Base-by-base conservation (phyloP, 495 filamentous ascomycete genomes). In the Cercophora samala region DNA sequence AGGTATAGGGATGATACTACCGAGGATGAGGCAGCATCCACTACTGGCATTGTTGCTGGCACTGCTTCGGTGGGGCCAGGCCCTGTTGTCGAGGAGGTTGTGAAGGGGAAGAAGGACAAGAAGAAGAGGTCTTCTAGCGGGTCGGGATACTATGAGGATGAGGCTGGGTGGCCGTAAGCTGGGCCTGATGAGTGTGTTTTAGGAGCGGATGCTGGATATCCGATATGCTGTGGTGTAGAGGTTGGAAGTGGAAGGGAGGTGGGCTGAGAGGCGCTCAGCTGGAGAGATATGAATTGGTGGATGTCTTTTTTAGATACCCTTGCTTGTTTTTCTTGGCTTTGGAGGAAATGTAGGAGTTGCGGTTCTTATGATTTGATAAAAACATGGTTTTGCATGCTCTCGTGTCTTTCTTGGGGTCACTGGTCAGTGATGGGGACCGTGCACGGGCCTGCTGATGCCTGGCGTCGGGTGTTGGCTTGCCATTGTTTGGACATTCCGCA, bases 1-100 rank as follows among this genome's bases (percentile, higher is more conserved):
- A 26, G 66, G 21, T 75, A 75, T 22, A 22, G 61, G n/a, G 74
- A 75, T 46, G 70, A 74, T 2, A 65, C 67, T 15, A 68, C 69
- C 13, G 71, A 51, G n/a, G 53, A 56, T 22, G 53, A 56, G 6
- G 52, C 52, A 25, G 63, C 21, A 0, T 58, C 5, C 5, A 62
- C 67, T 0, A 62, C 67, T 17, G 58, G 37, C 5, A 46, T 60
- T 0, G 64, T 60, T 1, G 63, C 63, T 5, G 60, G 32, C 6
- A 60, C 66, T 42, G 54, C 62, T n/a, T 63, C 29, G 5, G 63
- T 58, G 5, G 68, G 64, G 1, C 59, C 64, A 5, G 52, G 29
- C 11, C 55, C 62, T 13, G 65, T 68, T 42, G 67, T 60, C 9
- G 69, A 70, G 59, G 71, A 63, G 19, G 69, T 74, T 0, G 69